Conservation (phyloP, 1,284 basidiomycete species). For the Xanthoconium separans region DNA sequence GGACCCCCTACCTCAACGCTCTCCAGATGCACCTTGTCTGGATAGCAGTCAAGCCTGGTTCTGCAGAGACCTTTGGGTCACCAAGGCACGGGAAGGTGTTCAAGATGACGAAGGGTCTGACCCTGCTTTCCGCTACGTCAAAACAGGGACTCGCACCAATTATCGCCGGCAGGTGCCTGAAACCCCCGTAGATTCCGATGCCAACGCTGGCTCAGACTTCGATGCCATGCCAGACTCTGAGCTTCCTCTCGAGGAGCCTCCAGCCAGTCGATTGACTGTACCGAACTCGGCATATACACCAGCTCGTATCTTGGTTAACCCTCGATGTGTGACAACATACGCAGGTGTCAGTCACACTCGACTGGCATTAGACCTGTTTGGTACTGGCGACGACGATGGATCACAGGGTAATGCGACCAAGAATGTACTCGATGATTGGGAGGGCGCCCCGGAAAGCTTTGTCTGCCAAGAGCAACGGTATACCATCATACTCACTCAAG, state of each 20-base stretch:
- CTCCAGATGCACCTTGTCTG: slow-evolving; percentile 81
- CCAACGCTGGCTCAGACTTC: slow-evolving; percentile 83
- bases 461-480: slow-evolving; percentile 94
- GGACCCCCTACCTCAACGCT: slow-evolving; percentile 55
- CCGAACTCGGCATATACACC: slow-evolving; percentile 88
- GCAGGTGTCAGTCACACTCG: slow-evolving; percentile 93
- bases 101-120: slow-evolving; percentile 47
- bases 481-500: slow-evolving; percentile 17
- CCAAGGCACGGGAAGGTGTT: slow-evolving; percentile 75
- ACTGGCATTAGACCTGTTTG: slow-evolving; percentile 88
- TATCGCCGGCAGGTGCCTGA: slow-evolving; percentile 33
- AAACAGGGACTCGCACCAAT: slow-evolving; percentile 29
- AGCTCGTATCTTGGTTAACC: slow-evolving; percentile 90
- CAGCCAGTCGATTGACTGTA: slow-evolving; percentile 54
- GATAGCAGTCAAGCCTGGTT: slow-evolving; percentile 96
- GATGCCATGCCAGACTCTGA: slow-evolving; percentile 82
- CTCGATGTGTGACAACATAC: slow-evolving; percentile 93
- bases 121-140: slow-evolving; percentile 32
- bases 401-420: slow-evolving; percentile 51
- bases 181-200: slow-evolving; percentile 56
- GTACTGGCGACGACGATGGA: slow-evolving; percentile 61
- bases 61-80: slow-evolving; percentile 90
- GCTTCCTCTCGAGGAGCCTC: slow-evolving; percentile 40
- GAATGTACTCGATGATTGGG: slow-evolving; percentile 90
- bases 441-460: slow-evolving; percentile 91